Percentiles rank a stretch among this genome's conserved stretches.
Evolutionary conservation across 2,329 filamentous ascomycete genomes (phyloP).

Genomic region (Trichoderma cornu-damae): DNA sequence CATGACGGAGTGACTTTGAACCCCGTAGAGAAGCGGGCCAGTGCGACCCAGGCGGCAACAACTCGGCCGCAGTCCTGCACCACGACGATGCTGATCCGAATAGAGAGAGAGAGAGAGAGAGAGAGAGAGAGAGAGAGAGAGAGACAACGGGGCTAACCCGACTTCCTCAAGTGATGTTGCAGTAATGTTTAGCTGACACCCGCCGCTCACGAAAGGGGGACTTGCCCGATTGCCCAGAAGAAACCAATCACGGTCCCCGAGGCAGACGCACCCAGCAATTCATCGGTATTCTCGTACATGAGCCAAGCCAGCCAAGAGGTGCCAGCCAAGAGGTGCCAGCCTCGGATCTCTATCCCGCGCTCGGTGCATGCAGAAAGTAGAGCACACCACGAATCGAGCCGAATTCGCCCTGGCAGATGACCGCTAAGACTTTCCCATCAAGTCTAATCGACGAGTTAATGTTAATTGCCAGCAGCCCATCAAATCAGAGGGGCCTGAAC

Average conservation of each 20-base stretch:
- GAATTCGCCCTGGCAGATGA: not conserved
- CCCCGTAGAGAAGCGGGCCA: not conserved
- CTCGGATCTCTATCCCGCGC: not conserved
- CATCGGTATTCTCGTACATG: not conserved
- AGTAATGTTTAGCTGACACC: not conserved
- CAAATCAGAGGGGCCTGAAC: slow-evolving; percentile 7
- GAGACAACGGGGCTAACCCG: not conserved
- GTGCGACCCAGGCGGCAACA: not conserved
- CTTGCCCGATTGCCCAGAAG: not conserved
- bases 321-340: not conserved
- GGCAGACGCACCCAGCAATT: not conserved
- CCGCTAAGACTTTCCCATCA: not conserved
- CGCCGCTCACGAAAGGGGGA: not conserved
- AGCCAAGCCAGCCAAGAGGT: not conserved
- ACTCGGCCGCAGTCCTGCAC: not conserved
- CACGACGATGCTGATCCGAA: not conserved
- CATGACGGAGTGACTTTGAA: not conserved
- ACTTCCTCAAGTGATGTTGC: not conserved
- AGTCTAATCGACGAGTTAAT: slow-evolving; percentile 8
- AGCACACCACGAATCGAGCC: slow-evolving; percentile 9
- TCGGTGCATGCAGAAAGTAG: not conserved
- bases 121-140: slow-evolving; percentile 1
- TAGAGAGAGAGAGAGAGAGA: slow-evolving; percentile 1
- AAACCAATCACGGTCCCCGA: no score
- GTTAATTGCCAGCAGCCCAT: slow-evolving; percentile 4